Base-by-base conservation (phyloP, 768 basidiomycete genomes). In the Xerocomus brunneocitrinus region DNA sequence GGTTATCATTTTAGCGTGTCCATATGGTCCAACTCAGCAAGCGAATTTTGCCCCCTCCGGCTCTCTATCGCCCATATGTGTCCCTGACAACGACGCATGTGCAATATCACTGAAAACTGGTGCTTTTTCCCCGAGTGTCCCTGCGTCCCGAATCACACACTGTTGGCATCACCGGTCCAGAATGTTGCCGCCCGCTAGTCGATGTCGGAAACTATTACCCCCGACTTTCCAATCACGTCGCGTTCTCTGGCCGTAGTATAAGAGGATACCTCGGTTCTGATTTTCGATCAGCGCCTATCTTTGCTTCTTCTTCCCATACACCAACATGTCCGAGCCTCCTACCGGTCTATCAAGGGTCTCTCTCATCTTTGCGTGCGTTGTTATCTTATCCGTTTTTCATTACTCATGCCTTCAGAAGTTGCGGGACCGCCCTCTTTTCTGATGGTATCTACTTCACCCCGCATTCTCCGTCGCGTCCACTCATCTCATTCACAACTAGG, bases 361-460 rank as follows among this genome's bases (percentile, higher is more conserved):
- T 48, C 82, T 92, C 66, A 89, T 92, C 64, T 92, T 92, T 65
- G 89, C 89, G 89, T 90, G 59, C 46, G 85, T 56, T 30, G 76
- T 24, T 7, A 35, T 39, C 16, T 9, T 28, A 3, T 22, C 28
- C 2, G 1, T 19, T 22, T 27, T 36, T 39, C 39, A 45, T 47
- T 54, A 22, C 56, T 52, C 19, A 52, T 27, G 2, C 14, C 39
- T 39, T 47, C 48, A 49, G 48, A 57, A 90, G 89, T 14, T 91
- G 90, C 66, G 90, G 90, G 64, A 93, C 91, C 3, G 90, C 91
- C 40, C 74, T 92, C 42, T 91, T 93, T 72, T 91, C 89, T 27
- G 90, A 93, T 67, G 90, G 89, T 87, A 70, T 27, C 59, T 35
- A 10, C 22, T 25, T 49, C 34, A 34, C 14, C 16, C 16, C 36